phyloP scores from a whole-genome alignment of 805 yeast species.

The Suhomyces faveliae region DNA sequence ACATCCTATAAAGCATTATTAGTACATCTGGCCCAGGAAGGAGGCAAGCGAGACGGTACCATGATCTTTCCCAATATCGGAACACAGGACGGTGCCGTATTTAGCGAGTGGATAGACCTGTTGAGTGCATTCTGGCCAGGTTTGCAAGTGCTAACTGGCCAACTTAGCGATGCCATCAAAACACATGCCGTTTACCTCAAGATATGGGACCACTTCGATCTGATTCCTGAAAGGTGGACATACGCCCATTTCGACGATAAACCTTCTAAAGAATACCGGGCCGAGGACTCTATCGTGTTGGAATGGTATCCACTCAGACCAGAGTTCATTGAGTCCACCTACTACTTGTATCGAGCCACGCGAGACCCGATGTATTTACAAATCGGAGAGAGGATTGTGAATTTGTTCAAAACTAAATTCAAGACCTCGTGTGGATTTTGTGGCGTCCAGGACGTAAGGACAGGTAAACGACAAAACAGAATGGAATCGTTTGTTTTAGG shows the following conservation, averaged over 20 bases:
- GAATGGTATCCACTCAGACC: constrained; percentile 96
- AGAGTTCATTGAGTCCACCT: constrained; percentile 87
- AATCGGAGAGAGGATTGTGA: constrained; percentile 65
- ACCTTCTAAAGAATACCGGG: neutral
- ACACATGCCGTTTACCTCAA: constrained; percentile 65
- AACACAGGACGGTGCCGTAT: constrained; percentile 46
- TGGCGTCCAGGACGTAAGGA: constrained; percentile 67
- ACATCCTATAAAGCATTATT: constrained; percentile 56
- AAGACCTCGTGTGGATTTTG: constrained; percentile 75
- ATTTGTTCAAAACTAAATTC: constrained; percentile 52
- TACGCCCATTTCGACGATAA: constrained; percentile 12
- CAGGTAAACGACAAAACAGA: constrained; percentile 65
- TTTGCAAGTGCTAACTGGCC: constrained; percentile 74
- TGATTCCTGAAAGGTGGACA: constrained; percentile 88
- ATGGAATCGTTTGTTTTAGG: constrained; percentile 92
- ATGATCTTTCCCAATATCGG: constrained; percentile 60
- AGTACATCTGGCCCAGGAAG: constrained; percentile 38
- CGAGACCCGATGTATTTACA: constrained; percentile 78
- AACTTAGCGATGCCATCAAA: constrained; percentile 59
- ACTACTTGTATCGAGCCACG: constrained; percentile 79
- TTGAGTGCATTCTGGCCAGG: constrained; percentile 90
- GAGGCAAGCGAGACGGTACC: constrained; percentile 19
- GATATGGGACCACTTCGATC: constrained; percentile 76
- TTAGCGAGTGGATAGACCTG: constrained; percentile 77
- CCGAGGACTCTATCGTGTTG: constrained; percentile 45